Conservation (phyloP, 2,329 filamentous ascomycete species). For the Sporothrix globosa region DNA sequence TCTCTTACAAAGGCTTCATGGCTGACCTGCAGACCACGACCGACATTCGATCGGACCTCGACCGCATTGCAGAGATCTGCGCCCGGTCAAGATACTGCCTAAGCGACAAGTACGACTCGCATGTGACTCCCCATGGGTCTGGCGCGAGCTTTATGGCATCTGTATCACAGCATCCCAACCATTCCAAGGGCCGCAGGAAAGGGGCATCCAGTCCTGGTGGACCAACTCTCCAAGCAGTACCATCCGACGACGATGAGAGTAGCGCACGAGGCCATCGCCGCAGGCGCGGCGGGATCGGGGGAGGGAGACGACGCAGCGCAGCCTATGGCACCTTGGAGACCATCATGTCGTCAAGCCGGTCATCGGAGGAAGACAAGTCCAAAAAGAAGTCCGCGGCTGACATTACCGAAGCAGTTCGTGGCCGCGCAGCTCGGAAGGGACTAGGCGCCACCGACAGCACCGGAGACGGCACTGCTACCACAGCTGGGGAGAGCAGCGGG, state of each 20-base stretch:
- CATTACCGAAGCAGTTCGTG: constrained; percentile 58
- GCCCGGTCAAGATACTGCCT: constrained; percentile 66
- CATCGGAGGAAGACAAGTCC: constrained; percentile 64
- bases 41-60: constrained; percentile 61
- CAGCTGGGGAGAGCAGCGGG: constrained; percentile 40
- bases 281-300: constrained; percentile 47
- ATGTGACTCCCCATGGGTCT: constrained; percentile 64
- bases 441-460: constrained; percentile 27
- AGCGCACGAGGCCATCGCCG: constrained; percentile 45
- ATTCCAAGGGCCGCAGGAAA: constrained; percentile 34
- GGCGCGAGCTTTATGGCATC: constrained; percentile 61
- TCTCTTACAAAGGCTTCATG: constrained; percentile 67
- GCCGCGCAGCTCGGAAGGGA: constrained; percentile 49
- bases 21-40: constrained; percentile 46
- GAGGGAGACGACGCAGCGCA: constrained; percentile 53
- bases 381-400: constrained; percentile 63
- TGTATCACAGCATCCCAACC: constrained; percentile 22
- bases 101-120: constrained; percentile 69
- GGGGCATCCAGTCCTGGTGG: constrained; percentile 45
- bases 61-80: constrained; percentile 69
- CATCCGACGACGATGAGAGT: constrained; percentile 59
- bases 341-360: constrained; percentile 68
- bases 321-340: constrained; percentile 67
- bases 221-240: constrained; percentile 61
- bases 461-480: constrained; percentile 37